Percentiles rank a stretch among this genome's conserved stretches.
Evolutionary conservation across 805 yeast genomes (phyloP).

Genomic region (Danielia oregonensis): DNA sequence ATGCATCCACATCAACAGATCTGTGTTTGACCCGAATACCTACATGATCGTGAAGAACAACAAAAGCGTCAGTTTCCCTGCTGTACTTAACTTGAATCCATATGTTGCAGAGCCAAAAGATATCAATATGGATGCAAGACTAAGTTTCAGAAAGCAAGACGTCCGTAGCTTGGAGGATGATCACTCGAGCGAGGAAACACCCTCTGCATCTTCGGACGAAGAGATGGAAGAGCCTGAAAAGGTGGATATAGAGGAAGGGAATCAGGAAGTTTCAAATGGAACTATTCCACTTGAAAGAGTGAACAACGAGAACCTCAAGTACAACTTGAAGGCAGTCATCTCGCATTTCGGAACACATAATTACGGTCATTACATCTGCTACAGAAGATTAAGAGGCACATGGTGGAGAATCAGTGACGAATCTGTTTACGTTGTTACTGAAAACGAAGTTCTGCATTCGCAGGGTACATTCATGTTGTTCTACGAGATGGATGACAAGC

Average conservation of each 20-base stretch:
- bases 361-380: conserved; percentile 95
- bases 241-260: too few species aligned
- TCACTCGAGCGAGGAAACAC: background rate
- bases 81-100: conserved; percentile 59
- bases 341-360: conserved; percentile 95
- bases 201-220: background rate
- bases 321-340: conserved; percentile 78
- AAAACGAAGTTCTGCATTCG: conserved; percentile 71
- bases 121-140: conserved; percentile 76
- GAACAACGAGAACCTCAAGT: conserved; percentile 38
- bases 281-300: background rate
- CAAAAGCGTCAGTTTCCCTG: conserved; percentile 76
- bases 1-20: conserved; percentile 85
- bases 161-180: conserved; percentile 14
- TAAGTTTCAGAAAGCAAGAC: conserved; percentile 65
- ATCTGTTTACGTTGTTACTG: conserved; percentile 73
- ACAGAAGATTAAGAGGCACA: conserved; percentile 70
- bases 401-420: conserved; percentile 98
- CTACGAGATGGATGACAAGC: conserved; percentile 54
- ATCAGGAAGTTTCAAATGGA: background rate
- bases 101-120: conserved; percentile 68
- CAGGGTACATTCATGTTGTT: conserved; percentile 93
- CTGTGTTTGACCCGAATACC: conserved; percentile 86
- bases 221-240: too few species aligned
- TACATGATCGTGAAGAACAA: conserved; percentile 81